Evolutionary conservation across 1,284 basidiomycete genomes (phyloP).

Genomic region (Quambalaria eucalypti): DNA sequence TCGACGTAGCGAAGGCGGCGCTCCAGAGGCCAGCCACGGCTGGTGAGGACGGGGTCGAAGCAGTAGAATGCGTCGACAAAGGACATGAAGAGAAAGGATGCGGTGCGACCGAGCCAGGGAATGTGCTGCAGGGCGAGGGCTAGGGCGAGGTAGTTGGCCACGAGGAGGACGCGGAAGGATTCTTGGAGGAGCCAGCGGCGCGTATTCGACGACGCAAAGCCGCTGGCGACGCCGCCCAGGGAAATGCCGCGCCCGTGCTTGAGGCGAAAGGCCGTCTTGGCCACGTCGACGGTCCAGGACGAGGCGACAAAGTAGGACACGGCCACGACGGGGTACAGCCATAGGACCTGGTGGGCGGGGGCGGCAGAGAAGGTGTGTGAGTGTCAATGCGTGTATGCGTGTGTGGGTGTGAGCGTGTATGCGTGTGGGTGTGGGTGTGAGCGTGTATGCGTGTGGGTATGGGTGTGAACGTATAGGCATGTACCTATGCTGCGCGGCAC

Average conservation of each 20-base stretch:
- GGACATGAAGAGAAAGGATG: constrained; percentile 38
- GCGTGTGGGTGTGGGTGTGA: no score
- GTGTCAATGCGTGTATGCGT: no score
- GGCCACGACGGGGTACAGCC: constrained; percentile 43
- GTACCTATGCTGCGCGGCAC: no score
- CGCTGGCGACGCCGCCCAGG: neutral
- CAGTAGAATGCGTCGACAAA: constrained; percentile 45
- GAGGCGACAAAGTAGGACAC: constrained; percentile 39
- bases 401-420: no score
- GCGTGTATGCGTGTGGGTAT: no score
- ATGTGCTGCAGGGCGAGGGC: constrained; percentile 24
- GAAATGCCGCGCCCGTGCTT: constrained; percentile 9
- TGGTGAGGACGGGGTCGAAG: constrained; percentile 43
- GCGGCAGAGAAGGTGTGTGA: no score
- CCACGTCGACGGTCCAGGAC: constrained; percentile 41
- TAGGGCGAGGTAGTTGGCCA: constrained; percentile 33
- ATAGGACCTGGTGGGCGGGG: constrained; percentile 19
- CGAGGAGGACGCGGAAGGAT: constrained; percentile 31
- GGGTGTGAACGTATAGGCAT: no score
- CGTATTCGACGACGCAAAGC: neutral
- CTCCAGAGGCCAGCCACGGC: constrained; percentile 32
- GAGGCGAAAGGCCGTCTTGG: constrained; percentile 33
- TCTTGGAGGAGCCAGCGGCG: constrained; percentile 18
- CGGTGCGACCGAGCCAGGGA: constrained; percentile 27
- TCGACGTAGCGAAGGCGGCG: constrained; percentile 42